phyloP scores from a whole-genome alignment of 1,284 basidiomycete species.

The Moniliella sp. region DNA sequence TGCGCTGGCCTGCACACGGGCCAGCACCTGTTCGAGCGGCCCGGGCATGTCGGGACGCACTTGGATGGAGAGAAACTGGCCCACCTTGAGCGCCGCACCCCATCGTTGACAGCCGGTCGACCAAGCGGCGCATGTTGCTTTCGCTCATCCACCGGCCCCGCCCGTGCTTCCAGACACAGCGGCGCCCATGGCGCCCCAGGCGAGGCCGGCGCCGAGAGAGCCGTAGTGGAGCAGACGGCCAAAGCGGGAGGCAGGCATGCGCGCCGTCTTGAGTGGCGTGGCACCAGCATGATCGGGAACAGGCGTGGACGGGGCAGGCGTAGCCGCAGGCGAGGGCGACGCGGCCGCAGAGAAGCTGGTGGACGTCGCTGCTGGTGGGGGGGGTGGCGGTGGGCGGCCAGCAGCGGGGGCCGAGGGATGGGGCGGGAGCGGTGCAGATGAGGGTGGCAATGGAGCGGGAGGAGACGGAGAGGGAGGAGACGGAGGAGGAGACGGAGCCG shows the following conservation, averaged over 20 bases:
- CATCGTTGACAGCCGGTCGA: conserved; percentile 79
- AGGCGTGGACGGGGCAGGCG: too few species aligned
- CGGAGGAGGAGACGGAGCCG: too few species aligned
- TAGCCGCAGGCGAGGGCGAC: too few species aligned
- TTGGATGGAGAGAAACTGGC: conserved; percentile 94
- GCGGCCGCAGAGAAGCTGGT: too few species aligned
- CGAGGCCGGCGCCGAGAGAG: conserved; percentile 25
- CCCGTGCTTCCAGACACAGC: conserved; percentile 6
- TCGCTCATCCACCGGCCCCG: conserved; percentile 30
- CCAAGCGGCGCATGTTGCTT: conserved; percentile 60
- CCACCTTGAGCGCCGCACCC: conserved; percentile 81
- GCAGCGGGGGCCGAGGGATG: too few species aligned
- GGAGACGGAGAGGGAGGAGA: too few species aligned
- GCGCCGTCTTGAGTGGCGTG: too few species aligned
- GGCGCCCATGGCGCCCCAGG: conserved; percentile 24
- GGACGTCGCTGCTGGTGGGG: too few species aligned
- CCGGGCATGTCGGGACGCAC: conserved; percentile 47
- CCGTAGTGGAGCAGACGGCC: conserved; percentile 30
- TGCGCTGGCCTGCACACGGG: conserved; percentile 76
- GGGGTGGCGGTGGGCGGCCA: too few species aligned
- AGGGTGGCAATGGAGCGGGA: too few species aligned
- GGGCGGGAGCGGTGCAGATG: too few species aligned
- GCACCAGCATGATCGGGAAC: too few species aligned
- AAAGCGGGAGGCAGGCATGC: conserved; percentile 29
- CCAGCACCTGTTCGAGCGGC: conserved; percentile 67